These are phyloP conservation scores for Suillus lakei DNA, from an alignment of 768 basidiomycete species.

Conservation along the genomic window DNA sequence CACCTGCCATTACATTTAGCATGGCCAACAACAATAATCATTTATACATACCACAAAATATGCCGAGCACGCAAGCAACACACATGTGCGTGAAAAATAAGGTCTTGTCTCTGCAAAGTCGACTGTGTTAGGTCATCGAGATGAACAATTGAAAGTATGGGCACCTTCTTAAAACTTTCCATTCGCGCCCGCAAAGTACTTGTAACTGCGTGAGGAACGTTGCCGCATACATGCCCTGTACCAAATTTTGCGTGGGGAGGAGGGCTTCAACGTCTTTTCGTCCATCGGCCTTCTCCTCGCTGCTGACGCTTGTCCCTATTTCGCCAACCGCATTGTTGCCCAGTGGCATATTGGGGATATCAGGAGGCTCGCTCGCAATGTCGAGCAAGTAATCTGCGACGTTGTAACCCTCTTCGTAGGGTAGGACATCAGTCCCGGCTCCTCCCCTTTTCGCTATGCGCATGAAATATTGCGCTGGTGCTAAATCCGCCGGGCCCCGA, in stretches of 20 bases:
- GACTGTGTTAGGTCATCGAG: background rate
- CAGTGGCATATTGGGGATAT: constrained; percentile 36
- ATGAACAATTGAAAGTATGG: constrained; percentile 15
- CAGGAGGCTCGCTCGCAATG: constrained; percentile 72
- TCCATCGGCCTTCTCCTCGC: constrained; percentile 19
- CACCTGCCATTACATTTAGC: constrained; percentile 50
- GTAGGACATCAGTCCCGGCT: constrained; percentile 40
- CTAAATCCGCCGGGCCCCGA: constrained; percentile 75
- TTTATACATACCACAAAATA: constrained; percentile 72
- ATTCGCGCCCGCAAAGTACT: constrained; percentile 81
- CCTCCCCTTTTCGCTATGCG: constrained; percentile 27
- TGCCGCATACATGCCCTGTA: constrained; percentile 54
- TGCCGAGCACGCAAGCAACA: constrained; percentile 74
- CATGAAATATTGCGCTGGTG: constrained; percentile 72
- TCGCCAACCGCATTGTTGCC: constrained; percentile 10
- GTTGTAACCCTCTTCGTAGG: constrained; percentile 84
- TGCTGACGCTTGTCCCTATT: constrained; percentile 12
- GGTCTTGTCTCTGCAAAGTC: constrained; percentile 69
- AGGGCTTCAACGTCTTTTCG: constrained; percentile 25
- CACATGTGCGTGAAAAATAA: constrained; percentile 80
- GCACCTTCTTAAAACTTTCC: constrained; percentile 77
- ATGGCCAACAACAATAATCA: background rate
- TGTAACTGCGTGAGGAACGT: constrained; percentile 91
- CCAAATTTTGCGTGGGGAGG: constrained; percentile 19
- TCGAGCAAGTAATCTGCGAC: constrained; percentile 93